These are phyloP conservation scores for Pseudomicrostroma phylloplanum DNA, from an alignment of 1,284 basidiomycete genomes.

Conservation along the genomic window DNA sequence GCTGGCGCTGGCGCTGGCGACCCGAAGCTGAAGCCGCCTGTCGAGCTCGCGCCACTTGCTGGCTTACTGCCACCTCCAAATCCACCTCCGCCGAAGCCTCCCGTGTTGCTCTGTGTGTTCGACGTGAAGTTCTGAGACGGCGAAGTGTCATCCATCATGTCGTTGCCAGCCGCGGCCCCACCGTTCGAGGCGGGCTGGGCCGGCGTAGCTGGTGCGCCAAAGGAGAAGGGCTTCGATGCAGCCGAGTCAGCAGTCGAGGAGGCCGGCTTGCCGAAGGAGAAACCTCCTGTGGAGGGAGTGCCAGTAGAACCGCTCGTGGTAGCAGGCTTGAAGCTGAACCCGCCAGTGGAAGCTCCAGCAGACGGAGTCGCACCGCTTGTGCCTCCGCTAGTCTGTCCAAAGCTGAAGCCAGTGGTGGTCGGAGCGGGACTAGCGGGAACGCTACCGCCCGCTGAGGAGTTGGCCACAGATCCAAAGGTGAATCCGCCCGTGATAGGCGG, in stretches of 20 bases:
- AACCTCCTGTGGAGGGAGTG: background rate
- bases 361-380: too few relatives aligned
- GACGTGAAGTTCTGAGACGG: background rate
- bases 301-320: background rate
- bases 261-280: conserved; percentile 1
- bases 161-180: background rate
- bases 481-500: too few relatives aligned
- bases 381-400: too few relatives aligned
- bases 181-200: conserved; percentile 3
- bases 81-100: background rate
- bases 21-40: conserved; percentile 1
- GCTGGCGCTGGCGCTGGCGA: conserved; percentile 4
- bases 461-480: too few relatives aligned
- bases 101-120: background rate
- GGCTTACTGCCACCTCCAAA: background rate
- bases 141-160: background rate
- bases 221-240: background rate
- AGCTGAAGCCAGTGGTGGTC: too few relatives aligned
- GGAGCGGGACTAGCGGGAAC: too few relatives aligned
- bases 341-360: too few relatives aligned
- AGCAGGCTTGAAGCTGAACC: background rate
- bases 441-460: too few relatives aligned
- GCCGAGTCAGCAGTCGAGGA: background rate
- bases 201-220: background rate
- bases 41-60: background rate